Conservation (phyloP, 345 rosid genomes). For the Ceriops decandra region DNA sequence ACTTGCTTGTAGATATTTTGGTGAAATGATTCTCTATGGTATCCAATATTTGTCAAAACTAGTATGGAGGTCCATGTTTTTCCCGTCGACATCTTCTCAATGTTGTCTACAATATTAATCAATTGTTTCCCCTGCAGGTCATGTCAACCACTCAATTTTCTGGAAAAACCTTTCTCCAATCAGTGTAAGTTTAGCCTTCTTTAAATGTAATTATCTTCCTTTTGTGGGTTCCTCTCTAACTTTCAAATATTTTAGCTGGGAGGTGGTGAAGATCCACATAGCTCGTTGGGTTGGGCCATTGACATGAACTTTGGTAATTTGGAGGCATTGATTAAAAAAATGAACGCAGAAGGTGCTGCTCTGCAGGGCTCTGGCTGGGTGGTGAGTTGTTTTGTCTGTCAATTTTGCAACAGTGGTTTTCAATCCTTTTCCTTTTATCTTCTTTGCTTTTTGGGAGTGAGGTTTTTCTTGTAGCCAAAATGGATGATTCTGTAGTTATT, state of each 20-base stretch:
- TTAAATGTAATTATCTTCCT: neutral
- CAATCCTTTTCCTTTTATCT: neutral
- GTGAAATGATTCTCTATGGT: neutral
- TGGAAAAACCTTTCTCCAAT: conserved; percentile 85
- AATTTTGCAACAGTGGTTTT: neutral
- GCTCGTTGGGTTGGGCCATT: conserved; percentile 70
- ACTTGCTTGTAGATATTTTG: conserved; percentile 2
- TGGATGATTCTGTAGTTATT: neutral
- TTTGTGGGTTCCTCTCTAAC: neutral
- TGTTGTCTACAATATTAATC: neutral
- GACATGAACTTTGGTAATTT: conserved; percentile 76
- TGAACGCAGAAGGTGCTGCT: conserved; percentile 92
- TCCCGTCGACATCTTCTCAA: neutral
- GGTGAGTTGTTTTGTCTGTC: conserved; percentile 43
- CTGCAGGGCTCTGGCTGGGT: conserved; percentile 99
- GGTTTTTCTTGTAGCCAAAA: neutral
- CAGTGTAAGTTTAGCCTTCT: conserved; percentile 40
- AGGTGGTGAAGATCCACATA: conserved; percentile 90
- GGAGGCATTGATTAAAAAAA: conserved; percentile 70
- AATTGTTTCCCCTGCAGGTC: conserved; percentile 46
- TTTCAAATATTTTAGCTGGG: conserved; percentile 54
- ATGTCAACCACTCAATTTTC: conserved; percentile 86
- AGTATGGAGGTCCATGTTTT: neutral
- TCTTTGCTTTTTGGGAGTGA: neutral
- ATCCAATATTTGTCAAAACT: neutral